Evolutionary conservation across 495 filamentous ascomycete genomes (phyloP), one percentile per base, ranked within the genome.

Genomic region (Penicillium lividum): DNA sequence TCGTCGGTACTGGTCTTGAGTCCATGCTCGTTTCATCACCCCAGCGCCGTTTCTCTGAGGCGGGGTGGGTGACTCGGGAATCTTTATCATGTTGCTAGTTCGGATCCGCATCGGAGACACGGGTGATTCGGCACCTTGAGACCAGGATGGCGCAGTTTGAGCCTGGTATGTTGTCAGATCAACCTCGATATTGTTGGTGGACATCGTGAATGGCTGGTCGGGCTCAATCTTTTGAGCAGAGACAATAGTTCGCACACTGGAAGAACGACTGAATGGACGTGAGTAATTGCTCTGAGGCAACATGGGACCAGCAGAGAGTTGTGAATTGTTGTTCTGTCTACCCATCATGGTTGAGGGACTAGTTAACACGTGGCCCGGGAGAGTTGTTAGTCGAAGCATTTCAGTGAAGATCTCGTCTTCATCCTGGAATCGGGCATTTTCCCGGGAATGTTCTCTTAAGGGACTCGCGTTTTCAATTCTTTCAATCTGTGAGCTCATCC

Each of bases 371-470:
- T 57, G 45, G 22, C 33, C 46, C 1, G 59, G 46, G 15, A 43
- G 18, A 27, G 42, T 53, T 10, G 44, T 36, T 55, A 44, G 56
- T 18, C 51, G 63, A 6, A 62, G 36, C 9, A 66, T 54, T 0
- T 49, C 46, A 28, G 54, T 64, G 25, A 72, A 57, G 9, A 63
- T 31, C 27, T 63, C 49, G 31, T 68, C 62, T 34, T 88, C 82
- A 30, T 76, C 79, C 29, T 78, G 66, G 46, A 84, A 84, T 47
- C 89, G 85, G 1, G 86, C 80, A 33, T 72, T 56, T 69, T 90
- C 87, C 13, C 85, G 75, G 51, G 85, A 63, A 66, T 90, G 87
- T 0, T 81, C 75, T 66, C 51, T 78, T 11, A 50, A 55, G 25
- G 69, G 65, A 18, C 60, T 66, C 16, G 61, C 29, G 16, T 64